Conservation (phyloP, 495 filamentous ascomycete genomes). For the Penicillium robsamsonii region DNA sequence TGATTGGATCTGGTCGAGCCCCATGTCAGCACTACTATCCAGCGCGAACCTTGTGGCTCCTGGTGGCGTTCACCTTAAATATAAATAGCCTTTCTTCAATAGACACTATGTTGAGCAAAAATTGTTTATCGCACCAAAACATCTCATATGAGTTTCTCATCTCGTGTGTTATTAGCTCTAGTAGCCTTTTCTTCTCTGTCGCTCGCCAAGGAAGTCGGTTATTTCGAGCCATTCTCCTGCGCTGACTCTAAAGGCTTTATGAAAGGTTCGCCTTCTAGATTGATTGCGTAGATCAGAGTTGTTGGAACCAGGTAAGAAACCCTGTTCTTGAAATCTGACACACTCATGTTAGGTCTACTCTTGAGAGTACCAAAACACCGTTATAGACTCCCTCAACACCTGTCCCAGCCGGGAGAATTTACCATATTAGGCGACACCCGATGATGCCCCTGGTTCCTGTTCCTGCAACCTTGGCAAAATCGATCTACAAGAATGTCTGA, state of each 20-base stretch:
- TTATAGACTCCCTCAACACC: constrained; percentile 7
- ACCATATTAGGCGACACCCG: constrained; percentile 27
- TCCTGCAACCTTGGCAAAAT: constrained; percentile 27
- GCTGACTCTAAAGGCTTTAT: constrained; percentile 19
- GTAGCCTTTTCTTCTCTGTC: not conserved
- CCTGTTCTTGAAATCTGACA: not conserved
- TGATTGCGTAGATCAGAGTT: constrained; percentile 21
- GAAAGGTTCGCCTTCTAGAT: constrained; percentile 13
- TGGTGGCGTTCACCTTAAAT: not conserved
- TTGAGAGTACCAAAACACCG: constrained; percentile 28
- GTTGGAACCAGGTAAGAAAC: constrained; percentile 27
- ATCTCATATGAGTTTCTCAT: not conserved
- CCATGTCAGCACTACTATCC: not conserved
- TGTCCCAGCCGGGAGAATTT: constrained; percentile 13
- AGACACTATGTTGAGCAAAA: not conserved
- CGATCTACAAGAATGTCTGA: constrained; percentile 1
- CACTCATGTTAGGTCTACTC: constrained; percentile 21
- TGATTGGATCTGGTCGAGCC: not conserved
- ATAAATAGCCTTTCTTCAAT: not conserved
- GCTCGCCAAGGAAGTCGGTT: constrained; percentile 6
- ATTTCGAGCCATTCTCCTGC: constrained; percentile 19
- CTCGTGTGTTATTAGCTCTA: not conserved
- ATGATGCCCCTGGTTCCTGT: constrained; percentile 23
- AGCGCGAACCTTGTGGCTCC: not conserved
- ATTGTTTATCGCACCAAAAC: not conserved